Conservation (phyloP, 352 stramenopile species). For the Pythium inflatum region DNA sequence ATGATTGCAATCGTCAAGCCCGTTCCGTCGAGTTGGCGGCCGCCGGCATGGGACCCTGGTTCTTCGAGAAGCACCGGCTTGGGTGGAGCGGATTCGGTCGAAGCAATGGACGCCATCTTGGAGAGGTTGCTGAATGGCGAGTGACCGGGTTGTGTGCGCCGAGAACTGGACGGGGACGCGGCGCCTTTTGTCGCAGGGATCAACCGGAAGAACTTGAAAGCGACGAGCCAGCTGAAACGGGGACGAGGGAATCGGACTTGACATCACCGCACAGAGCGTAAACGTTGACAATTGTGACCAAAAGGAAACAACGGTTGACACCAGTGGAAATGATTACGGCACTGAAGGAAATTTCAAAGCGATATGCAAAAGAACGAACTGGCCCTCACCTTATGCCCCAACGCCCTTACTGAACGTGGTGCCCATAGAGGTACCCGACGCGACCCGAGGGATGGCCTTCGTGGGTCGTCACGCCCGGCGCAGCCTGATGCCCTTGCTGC, state of each 20-base stretch:
- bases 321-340: too few species aligned
- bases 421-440: conserved; percentile 11
- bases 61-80: conserved; percentile 25
- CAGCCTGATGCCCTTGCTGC: neutral
- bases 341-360: neutral
- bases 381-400: neutral
- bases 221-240: neutral
- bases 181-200: too few species aligned
- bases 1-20: conserved; percentile 59
- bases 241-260: neutral
- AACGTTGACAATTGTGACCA: too few species aligned
- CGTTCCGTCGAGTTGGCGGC: conserved; percentile 20
- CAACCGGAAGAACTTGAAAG: neutral
- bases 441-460: conserved; percentile 10
- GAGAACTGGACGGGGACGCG: neutral
- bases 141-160: neutral
- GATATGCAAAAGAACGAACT: neutral
- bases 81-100: neutral
- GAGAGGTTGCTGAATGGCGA: conserved; percentile 8
- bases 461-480: neutral
- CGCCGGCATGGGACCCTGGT: neutral
- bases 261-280: neutral
- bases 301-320: too few species aligned
- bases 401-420: conserved; percentile 20
- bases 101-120: neutral